These are phyloP conservation scores for Citrullus mucosospermus DNA, from an alignment of 306 rosid species.

Conservation along the genomic window DNA sequence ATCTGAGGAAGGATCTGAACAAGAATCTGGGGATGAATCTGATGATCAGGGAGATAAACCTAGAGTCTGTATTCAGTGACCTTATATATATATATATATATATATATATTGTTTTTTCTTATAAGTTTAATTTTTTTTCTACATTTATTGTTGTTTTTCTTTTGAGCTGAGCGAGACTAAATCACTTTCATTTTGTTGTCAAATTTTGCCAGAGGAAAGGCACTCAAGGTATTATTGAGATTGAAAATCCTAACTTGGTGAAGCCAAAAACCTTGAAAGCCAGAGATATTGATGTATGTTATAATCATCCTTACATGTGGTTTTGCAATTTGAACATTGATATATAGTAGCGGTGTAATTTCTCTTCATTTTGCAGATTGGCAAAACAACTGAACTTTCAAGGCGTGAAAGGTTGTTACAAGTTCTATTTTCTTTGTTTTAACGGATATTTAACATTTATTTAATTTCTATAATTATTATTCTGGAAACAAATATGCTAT, in stretches of 20 bases:
- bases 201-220: conserved; percentile 57
- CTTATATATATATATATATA: neutral
- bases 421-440: conserved; percentile 7
- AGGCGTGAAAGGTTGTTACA: conserved; percentile 78
- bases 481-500: neutral
- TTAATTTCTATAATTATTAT: neutral
- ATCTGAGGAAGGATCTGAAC: conserved; percentile 39
- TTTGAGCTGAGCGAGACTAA: neutral
- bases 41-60: conserved; percentile 12
- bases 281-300: conserved; percentile 63
- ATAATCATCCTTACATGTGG: neutral
- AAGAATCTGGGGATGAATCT: conserved; percentile 50
- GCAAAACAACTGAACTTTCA: conserved; percentile 76
- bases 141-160: neutral
- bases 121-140: neutral
- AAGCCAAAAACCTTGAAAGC: conserved; percentile 67
- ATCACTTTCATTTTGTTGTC: conserved; percentile 3
- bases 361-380: conserved; percentile 30
- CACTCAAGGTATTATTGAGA: conserved; percentile 70
- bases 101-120: neutral
- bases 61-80: conserved; percentile 22
- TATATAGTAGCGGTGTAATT: neutral
- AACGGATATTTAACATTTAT: neutral
- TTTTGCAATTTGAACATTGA: conserved; percentile 4
- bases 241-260: conserved; percentile 87